These are phyloP conservation scores for Coemansia sp. DNA, from an alignment of 192 early-diverging fungal genomes.

Conservation along the genomic window DNA sequence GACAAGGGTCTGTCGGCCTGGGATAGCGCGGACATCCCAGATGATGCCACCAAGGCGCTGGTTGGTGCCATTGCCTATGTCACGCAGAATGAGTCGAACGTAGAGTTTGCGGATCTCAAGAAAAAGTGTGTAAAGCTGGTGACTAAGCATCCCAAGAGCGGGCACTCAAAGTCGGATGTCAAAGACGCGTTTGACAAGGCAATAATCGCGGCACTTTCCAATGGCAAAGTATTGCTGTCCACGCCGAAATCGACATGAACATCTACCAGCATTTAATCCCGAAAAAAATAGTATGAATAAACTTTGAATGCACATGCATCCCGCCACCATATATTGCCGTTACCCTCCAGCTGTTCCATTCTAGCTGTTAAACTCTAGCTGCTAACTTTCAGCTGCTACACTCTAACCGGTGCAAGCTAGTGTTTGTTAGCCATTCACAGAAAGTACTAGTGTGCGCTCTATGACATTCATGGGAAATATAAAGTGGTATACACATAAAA, in stretches of 20 bases:
- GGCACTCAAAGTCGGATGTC: conserved; percentile 17
- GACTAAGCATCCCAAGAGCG: conserved; percentile 19
- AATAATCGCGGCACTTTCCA: conserved; percentile 22
- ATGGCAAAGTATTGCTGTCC: conserved; percentile 13
- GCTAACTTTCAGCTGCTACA: too few relatives aligned
- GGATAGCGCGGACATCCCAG: conserved; percentile 13
- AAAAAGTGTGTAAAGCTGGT: conserved; percentile 36
- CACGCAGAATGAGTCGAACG: background rate
- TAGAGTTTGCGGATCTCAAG: conserved; percentile 21
- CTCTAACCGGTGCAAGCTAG: too few relatives aligned
- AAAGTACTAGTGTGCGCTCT: background rate
- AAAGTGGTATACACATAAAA: background rate
- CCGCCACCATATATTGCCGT: background rate
- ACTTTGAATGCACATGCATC: too few relatives aligned
- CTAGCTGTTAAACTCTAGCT: background rate
- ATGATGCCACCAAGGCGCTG: conserved; percentile 19
- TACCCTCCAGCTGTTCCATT: background rate
- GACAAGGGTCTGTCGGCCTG: conserved; percentile 16
- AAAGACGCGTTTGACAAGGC: conserved; percentile 36
- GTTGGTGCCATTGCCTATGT: conserved; percentile 19
- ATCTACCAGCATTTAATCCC: background rate
- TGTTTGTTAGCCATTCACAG: too few relatives aligned
- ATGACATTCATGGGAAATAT: background rate
- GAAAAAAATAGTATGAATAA: background rate
- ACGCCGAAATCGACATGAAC: background rate